These are phyloP conservation scores for Penicillium cataractarum DNA, from an alignment of 495 filamentous ascomycete genomes.

Conservation along the genomic window DNA sequence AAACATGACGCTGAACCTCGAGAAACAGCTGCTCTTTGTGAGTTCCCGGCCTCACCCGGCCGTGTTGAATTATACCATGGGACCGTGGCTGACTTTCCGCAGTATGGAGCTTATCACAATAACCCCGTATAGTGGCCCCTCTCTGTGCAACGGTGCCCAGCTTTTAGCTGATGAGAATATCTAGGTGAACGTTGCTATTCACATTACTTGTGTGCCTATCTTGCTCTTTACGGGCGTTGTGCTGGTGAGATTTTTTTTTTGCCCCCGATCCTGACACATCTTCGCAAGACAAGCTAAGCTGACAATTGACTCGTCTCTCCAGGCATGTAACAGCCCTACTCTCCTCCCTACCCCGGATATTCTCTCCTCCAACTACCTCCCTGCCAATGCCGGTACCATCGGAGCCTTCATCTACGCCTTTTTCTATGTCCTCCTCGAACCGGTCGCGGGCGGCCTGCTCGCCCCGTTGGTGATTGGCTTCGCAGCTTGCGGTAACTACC, in stretches of 20 bases:
- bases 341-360: conserved; percentile 71
- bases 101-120: conserved; percentile 97
- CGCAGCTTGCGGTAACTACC: conserved; percentile 74
- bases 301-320: conserved; percentile 16
- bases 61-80: conserved; percentile 8
- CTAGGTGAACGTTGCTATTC: conserved; percentile 83
- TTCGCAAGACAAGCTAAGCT: not conserved
- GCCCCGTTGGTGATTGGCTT: conserved; percentile 72
- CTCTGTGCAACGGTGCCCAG: not conserved
- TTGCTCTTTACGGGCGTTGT: conserved; percentile 80
- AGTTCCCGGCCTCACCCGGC: conserved; percentile 32
- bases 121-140: conserved; percentile 60
- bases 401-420: conserved; percentile 69
- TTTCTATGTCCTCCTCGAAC: conserved; percentile 91
- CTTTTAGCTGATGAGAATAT: not conserved
- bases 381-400: conserved; percentile 79
- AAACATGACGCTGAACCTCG: conserved; percentile 73
- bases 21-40: conserved; percentile 81
- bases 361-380: conserved; percentile 74
- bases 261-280: conserved; percentile 7
- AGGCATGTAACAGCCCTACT: conserved; percentile 78
- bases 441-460: conserved; percentile 78
- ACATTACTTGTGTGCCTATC: conserved; percentile 85
- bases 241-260: conserved; percentile 61
- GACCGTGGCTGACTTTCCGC: conserved; percentile 27